Evolutionary conservation across 345 rosid genomes (phyloP), one percentile per base, ranked within the genome.

Genomic region (Citrus medica): DNA sequence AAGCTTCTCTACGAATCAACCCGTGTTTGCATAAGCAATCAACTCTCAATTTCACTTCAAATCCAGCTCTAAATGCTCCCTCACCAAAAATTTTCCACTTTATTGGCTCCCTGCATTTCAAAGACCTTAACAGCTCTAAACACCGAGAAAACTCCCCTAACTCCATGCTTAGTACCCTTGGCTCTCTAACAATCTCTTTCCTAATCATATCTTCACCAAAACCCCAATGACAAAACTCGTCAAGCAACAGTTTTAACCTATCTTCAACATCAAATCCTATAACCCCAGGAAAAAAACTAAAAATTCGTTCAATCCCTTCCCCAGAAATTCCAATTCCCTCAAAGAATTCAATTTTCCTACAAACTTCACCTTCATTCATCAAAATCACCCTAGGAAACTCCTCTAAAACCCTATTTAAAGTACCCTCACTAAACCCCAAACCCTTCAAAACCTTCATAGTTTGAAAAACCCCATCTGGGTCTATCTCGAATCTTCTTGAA

Each of bases 21-120:
- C 97, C 94, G 35, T 86, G 80, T 83, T 82, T 81, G 86, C 97
- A 90, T 72, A 94, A 82, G 86, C 92, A 92, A 85, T 94, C 97
- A 76, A 93, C 84, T 80, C 94, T 89, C 9, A 85, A 84, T 76
- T 94, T 93, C 85, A 87, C 93, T 80, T 91, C 83, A 27, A 89
- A 86, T 22, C 91, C 98, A 78, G 97, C 97, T 81, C 88, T 90
- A 33, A 93, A 85, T 32, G 73, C 66, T 65, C 97, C 97, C 2
- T 82, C 80, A 1, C 80, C 67, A 28, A 93, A 82, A 79, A 93
- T 89, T 74, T 79, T 83, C 66, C 73, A 76, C 69, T 84, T 90
- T 46, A 91, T 88, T 0, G 85, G 83, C 72, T 83, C 90, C 1
- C 98, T 87, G 67, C 97, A 93, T 86, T 90, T 90, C 76, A 94